Conservation (phyloP, 192 early-diverging fungal genomes). For the Coemansia sp. region DNA sequence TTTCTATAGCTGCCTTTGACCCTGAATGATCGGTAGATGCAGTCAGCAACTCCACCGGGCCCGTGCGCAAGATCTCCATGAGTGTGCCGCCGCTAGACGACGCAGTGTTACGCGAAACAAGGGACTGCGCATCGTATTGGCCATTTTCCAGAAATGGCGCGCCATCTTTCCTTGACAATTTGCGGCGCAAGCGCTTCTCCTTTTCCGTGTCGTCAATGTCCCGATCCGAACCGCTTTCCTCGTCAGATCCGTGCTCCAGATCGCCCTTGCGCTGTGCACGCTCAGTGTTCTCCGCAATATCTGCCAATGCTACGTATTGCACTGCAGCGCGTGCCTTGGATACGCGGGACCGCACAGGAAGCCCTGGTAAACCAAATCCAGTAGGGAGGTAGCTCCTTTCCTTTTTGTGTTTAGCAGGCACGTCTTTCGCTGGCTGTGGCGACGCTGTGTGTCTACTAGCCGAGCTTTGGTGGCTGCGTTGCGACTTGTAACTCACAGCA, state of each 20-base stretch:
- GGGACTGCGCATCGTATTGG: constrained; percentile 19
- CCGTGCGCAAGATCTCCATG: constrained; percentile 37
- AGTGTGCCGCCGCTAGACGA: constrained; percentile 45
- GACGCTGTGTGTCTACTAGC: constrained; percentile 1
- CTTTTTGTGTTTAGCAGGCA: constrained; percentile 10
- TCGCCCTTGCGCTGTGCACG: constrained; percentile 11
- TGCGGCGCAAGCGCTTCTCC: not conserved
- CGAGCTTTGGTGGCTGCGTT: constrained; percentile 12
- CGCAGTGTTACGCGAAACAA: constrained; percentile 24
- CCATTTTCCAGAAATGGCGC: not conserved
- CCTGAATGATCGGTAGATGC: constrained; percentile 51
- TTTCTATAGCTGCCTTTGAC: constrained; percentile 42
- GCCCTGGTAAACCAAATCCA: constrained; percentile 30
- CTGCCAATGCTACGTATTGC: constrained; percentile 41
- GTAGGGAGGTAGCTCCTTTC: constrained; percentile 28
- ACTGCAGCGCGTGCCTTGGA: constrained; percentile 31
- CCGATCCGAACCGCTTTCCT: not conserved
- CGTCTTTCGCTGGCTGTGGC: not conserved
- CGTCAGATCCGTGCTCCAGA: not conserved
- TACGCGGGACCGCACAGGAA: constrained; percentile 24
- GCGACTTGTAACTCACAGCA: constrained; percentile 5
- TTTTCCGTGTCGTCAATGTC: constrained; percentile 4
- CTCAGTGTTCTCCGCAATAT: constrained; percentile 40
- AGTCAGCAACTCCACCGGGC: constrained; percentile 41
- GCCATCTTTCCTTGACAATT: constrained; percentile 5